phyloP scores from a whole-genome alignment of 345 rosid genomes.

The Eucalyptus victrix region DNA sequence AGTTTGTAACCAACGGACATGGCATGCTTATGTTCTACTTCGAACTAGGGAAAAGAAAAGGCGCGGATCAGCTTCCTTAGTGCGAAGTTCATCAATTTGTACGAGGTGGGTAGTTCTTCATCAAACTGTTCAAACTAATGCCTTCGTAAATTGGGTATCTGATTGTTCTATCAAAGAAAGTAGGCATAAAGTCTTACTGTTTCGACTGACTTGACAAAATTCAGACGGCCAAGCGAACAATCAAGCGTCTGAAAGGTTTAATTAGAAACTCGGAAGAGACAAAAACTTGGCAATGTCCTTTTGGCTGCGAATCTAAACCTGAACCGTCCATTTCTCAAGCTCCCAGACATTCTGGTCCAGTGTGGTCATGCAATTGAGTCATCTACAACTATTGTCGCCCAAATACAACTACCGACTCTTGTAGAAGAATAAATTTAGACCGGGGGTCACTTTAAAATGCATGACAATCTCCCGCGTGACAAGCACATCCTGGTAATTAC shows the following conservation, averaged over 20 bases:
- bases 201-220: not conserved
- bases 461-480: not conserved
- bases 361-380: not conserved
- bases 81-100: not conserved
- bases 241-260: not conserved
- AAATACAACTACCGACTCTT: not conserved
- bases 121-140: not conserved
- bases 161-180: not conserved
- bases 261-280: not conserved
- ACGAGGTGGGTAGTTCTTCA: not conserved
- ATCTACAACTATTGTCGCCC: not conserved
- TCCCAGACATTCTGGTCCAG: not conserved
- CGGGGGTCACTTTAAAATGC: not conserved
- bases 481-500: not conserved
- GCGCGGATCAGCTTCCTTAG: not conserved
- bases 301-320: not conserved
- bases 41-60: not conserved
- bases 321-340: not conserved
- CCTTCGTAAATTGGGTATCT: not conserved
- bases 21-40: not conserved
- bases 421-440: not conserved
- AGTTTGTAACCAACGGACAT: not conserved
- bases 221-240: not conserved
- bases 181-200: not conserved
- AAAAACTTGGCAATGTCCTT: not conserved